Base-by-base conservation (phyloP, 2,329 filamentous ascomycete genomes). In the Coniochaeta sp. region DNA sequence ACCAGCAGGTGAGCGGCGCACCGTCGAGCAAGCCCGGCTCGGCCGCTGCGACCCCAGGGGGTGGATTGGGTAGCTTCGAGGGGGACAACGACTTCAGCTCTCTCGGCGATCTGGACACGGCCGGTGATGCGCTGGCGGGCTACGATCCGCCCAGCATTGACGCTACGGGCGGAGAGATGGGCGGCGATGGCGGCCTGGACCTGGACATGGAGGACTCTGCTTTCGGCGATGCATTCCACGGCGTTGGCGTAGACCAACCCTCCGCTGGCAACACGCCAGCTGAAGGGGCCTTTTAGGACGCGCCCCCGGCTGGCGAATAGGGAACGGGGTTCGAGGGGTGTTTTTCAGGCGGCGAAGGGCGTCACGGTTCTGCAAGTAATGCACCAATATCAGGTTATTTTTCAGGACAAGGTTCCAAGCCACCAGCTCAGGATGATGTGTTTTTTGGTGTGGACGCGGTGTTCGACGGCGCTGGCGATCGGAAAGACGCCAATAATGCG, bases 141-240 rank as follows among this genome's bases (percentile, higher is more conserved):
- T 91, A 88, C 68, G 85, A 83, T 47, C 82, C 82, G 17, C 81
- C 84, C 16, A 79, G 83, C 57, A 71, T 79, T 32, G 78, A 79
- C 44, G 72, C 69, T 4, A 71, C 68, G 1, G 74, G 71, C 2
- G 78, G 75, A 4, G 80, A 78, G 32, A 72, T 83, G 4, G 82
- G 77, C 24, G 82, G 84, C 9, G 54, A 34, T 4, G 55, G 55
- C 8, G 55, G 36, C 12, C 36, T 57, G 34, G 55, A 57, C 36
- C 72, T 87, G 58, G 80, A 82, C 66, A 82, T 87, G 76, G 89
- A 91, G 55, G 89, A 92, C 68, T 91, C 88, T 38, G 90, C 89
- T 1, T 95, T 95, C 75, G 90, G 89, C 2, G 89, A 95, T 66
- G 90, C 90, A 0, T 91, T 93, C 73, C 89, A 92, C 66, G 84